Evolutionary conservation across 768 basidiomycete genomes (phyloP).

Genomic region (Collybiopsis luxurians): DNA sequence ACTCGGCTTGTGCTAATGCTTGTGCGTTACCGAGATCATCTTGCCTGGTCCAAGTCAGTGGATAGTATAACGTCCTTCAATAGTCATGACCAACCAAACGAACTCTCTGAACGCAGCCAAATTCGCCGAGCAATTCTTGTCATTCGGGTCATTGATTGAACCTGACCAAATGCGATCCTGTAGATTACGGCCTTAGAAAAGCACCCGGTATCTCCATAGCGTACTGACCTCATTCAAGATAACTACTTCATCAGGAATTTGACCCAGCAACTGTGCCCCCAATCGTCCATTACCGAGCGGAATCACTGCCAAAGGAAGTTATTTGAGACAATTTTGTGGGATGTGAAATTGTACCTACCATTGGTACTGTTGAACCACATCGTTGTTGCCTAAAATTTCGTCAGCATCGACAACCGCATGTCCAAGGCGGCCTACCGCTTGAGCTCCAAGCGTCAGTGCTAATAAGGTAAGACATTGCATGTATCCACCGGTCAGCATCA

Average conservation of each 20-base stretch:
- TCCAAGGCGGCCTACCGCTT: background rate
- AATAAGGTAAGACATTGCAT: background rate
- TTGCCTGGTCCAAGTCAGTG: background rate
- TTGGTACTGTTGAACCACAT: slow-evolving; percentile 9
- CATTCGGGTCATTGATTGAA: slow-evolving; percentile 6
- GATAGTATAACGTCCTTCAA: background rate
- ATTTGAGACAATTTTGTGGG: too few species aligned
- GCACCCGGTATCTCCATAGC: background rate
- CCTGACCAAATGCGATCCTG: slow-evolving; percentile 8
- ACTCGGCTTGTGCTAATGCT: background rate
- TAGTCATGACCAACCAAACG: slow-evolving; percentile 2
- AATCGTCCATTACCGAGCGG: slow-evolving; percentile 7
- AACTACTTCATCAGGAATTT: slow-evolving; percentile 2
- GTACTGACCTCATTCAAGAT: slow-evolving; percentile 1
- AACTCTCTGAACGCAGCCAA: background rate
- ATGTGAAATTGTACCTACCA: background rate
- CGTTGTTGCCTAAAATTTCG: background rate
- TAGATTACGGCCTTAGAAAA: background rate
- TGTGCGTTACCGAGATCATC: slow-evolving; percentile 5
- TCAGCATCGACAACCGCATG: too few species aligned
- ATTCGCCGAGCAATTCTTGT: background rate
- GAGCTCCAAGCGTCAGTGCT: background rate
- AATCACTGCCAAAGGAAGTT: background rate
- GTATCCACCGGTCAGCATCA: background rate
- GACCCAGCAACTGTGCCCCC: slow-evolving; percentile 5